Evolutionary conservation across 352 stramenopile species (phyloP), one percentile per base, ranked within the genome.

Genomic region (Paralagenidium karlingii): DNA sequence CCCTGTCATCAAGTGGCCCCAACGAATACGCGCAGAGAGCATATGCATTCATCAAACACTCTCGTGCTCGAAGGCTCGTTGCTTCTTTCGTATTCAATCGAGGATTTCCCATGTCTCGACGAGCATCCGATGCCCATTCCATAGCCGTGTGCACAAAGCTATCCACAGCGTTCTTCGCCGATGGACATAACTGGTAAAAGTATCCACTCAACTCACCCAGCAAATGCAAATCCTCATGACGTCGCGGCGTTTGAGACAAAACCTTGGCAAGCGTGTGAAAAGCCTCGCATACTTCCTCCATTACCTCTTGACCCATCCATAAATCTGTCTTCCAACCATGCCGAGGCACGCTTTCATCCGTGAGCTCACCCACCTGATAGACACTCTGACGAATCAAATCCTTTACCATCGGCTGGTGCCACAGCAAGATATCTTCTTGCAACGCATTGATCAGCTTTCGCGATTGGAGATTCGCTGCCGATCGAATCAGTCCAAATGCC

Each of bases 381-480:
- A 81, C 26, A 3, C 58, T 58, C 45, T 80, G 63, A 2, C 45
- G 51, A 1, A 77, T 47, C n/a, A 79, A 41, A 8, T 28, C 54
- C 15, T 30, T 20, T 5, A 83, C 63, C 15, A 47, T 52, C 2
- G 38, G 7, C 15, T 71, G 46, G 0, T 48, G 57, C 66, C 66
- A 80, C 8, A 56, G 63, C 13, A 83, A 26, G 1, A 38, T 13
- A 22, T 79, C 58, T 15, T 61, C 49, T 25, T 68, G 29, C 8
- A 83, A 20, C 12, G 55, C 53, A 1, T 48, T 61, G 12, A 63
- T 54, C 18, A 84, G 10, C n/a, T 68, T 71, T 1, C 60, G 56
- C 5, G 62, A 46, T 25, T 82, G 63, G 34, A 71, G 61, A 22
- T 77, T 57, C 2, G 69, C 56, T 13, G 59, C 71, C 11, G 63